phyloP scores from a whole-genome alignment of 306 rosid species.

The Purshia tridentata region DNA sequence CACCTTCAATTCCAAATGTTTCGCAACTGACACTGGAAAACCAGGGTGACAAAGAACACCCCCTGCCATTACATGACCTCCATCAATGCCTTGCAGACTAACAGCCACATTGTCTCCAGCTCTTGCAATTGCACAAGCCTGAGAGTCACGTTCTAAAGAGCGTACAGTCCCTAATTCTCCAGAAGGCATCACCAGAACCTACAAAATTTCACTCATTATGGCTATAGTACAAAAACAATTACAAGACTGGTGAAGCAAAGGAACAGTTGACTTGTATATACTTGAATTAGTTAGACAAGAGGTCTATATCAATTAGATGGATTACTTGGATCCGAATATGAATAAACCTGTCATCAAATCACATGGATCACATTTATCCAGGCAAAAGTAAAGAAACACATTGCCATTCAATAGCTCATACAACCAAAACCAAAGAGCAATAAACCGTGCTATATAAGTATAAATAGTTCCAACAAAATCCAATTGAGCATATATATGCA shows the following conservation, averaged over 20 bases:
- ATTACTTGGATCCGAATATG: conserved; percentile 7
- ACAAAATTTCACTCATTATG: conserved; percentile 22
- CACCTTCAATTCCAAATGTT: conserved; percentile 78
- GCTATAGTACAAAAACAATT: not conserved
- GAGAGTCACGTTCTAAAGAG: conserved; percentile 75
- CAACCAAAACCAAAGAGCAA: not conserved
- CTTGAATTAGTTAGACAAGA: not conserved
- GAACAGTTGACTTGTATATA: not conserved
- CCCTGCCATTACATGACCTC: conserved; percentile 67
- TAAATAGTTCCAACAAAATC: not conserved
- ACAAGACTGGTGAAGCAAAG: not conserved
- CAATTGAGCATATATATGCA: not conserved
- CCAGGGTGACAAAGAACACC: conserved; percentile 94
- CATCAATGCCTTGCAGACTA: conserved; percentile 73
- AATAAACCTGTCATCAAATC: conserved; percentile 1
- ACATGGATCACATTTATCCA: not conserved
- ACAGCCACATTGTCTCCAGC: conserved; percentile 92
- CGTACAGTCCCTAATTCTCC: conserved; percentile 78
- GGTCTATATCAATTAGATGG: not conserved
- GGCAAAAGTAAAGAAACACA: not conserved
- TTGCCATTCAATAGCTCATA: not conserved
- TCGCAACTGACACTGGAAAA: conserved; percentile 73
- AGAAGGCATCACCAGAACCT: conserved; percentile 95
- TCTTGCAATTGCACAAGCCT: conserved; percentile 69
- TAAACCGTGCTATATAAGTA: not conserved